A percentile compares a stretch with the other conserved stretches of the same genome.
Evolutionary conservation across 352 stramenopile genomes (phyloP).

Genomic region (Paralagenidium karlingii): DNA sequence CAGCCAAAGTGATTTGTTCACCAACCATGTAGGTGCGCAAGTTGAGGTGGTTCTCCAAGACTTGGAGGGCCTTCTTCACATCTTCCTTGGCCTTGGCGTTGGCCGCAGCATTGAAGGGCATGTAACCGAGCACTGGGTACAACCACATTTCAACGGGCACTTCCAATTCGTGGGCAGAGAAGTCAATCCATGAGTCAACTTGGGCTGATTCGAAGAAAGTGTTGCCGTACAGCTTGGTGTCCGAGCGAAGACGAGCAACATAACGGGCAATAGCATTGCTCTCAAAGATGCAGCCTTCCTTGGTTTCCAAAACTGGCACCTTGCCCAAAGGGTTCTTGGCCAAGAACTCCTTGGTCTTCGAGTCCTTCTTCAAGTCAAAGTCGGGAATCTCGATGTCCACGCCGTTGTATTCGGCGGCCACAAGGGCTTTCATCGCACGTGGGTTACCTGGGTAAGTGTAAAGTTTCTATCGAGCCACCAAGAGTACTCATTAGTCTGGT

Average conservation of each 20-base stretch:
- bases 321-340: conserved; percentile 85
- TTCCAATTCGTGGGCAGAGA: conserved; percentile 84
- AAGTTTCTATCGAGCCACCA: too few species aligned
- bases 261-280: conserved; percentile 90
- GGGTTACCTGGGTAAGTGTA: conserved; percentile 86
- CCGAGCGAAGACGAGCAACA: conserved; percentile 75
- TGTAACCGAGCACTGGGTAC: conserved; percentile 82
- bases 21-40: conserved; percentile 88
- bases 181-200: conserved; percentile 93
- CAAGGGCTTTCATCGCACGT: conserved; percentile 89
- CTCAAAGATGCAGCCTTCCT: conserved; percentile 73
- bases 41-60: conserved; percentile 83
- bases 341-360: conserved; percentile 59
- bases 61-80: conserved; percentile 68
- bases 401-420: conserved; percentile 90
- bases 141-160: conserved; percentile 79
- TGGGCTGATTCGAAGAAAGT: conserved; percentile 86
- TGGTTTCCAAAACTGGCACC: conserved; percentile 79
- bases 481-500: too few species aligned
- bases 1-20: conserved; percentile 87
- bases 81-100: conserved; percentile 83
- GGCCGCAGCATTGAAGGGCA: conserved; percentile 60
- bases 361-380: conserved; percentile 42
- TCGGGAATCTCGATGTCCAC: conserved; percentile 70
- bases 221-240: conserved; percentile 80